These are phyloP conservation scores for Yarrowia phangngaensis DNA, from an alignment of 805 yeast genomes.

Conservation along the genomic window DNA sequence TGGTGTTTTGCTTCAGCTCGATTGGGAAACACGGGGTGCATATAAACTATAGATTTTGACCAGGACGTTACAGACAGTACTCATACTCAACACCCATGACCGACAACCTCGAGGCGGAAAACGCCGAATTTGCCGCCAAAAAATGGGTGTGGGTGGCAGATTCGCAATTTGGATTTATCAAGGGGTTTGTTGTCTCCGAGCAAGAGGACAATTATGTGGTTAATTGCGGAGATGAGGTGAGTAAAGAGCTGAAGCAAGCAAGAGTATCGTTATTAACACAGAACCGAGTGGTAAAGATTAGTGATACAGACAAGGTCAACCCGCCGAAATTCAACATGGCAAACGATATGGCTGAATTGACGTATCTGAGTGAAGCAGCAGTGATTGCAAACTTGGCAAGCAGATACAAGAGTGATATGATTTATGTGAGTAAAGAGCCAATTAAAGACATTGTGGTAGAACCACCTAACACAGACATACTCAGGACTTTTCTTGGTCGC, in stretches of 20 bases:
- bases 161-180: conserved; percentile 51
- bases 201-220: conserved; percentile 42
- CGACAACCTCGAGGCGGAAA: conserved; percentile 27
- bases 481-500: conserved; percentile 95
- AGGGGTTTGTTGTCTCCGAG: conserved; percentile 55
- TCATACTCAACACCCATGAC: conserved; percentile 9
- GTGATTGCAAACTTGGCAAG: conserved; percentile 79
- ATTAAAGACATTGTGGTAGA: not conserved
- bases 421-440: conserved; percentile 40
- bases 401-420: conserved; percentile 71
- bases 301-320: conserved; percentile 62
- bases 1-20: conserved; percentile 17
- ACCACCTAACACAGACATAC: conserved; percentile 59
- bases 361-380: conserved; percentile 90
- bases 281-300: conserved; percentile 45
- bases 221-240: conserved; percentile 42
- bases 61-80: too few relatives aligned
- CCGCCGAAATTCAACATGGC: conserved; percentile 88
- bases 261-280: conserved; percentile 30
- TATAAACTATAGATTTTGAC: not conserved
- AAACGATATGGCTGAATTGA: conserved; percentile 91
- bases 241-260: not conserved
- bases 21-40: conserved; percentile 1
- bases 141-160: conserved; percentile 80
- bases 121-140: conserved; percentile 40